phyloP scores from a whole-genome alignment of 352 stramenopile species.

The Pythium sukuiense region DNA sequence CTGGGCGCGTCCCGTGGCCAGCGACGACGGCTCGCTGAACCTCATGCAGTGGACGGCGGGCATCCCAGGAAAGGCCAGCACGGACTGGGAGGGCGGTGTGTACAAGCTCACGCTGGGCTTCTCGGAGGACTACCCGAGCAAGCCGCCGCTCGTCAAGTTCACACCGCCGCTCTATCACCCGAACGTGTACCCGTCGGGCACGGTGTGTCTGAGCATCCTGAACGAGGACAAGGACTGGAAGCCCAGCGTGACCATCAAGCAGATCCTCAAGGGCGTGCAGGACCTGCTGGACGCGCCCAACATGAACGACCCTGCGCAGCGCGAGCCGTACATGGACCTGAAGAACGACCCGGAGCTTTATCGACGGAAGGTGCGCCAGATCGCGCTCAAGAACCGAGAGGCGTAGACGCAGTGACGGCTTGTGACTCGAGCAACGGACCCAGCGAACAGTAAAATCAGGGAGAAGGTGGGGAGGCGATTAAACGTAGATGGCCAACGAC shows the following conservation, averaged over 20 bases:
- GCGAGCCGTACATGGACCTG: constrained; percentile 87
- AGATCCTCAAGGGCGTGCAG: constrained; percentile 98
- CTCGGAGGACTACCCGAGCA: constrained; percentile 97
- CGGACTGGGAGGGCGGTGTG: constrained; percentile 96
- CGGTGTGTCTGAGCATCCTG: constrained; percentile 97
- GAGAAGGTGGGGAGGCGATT: background rate
- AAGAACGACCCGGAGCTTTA: constrained; percentile 90
- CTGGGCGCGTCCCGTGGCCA: constrained; percentile 93
- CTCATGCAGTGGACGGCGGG: constrained; percentile 97
- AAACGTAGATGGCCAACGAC: constrained; percentile 1
- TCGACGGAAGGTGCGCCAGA: constrained; percentile 80
- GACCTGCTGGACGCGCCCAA: constrained; percentile 88
- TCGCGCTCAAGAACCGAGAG: constrained; percentile 86
- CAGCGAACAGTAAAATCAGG: background rate
- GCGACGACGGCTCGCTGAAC: constrained; percentile 94
- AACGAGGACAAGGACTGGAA: constrained; percentile 99
- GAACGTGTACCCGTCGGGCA: constrained; percentile 96
- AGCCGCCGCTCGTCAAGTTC: constrained; percentile 98
- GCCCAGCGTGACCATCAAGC: constrained; percentile 96
- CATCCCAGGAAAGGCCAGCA: constrained; percentile 94
- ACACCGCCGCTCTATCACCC: constrained; percentile 96
- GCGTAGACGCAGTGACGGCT: constrained; percentile 34
- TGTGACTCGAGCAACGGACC: background rate
- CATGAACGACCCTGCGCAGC: constrained; percentile 85
- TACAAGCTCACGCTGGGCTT: constrained; percentile 98